phyloP scores from a whole-genome alignment of 75 land plant genomes.

The Pseudotsuga menziesii region DNA sequence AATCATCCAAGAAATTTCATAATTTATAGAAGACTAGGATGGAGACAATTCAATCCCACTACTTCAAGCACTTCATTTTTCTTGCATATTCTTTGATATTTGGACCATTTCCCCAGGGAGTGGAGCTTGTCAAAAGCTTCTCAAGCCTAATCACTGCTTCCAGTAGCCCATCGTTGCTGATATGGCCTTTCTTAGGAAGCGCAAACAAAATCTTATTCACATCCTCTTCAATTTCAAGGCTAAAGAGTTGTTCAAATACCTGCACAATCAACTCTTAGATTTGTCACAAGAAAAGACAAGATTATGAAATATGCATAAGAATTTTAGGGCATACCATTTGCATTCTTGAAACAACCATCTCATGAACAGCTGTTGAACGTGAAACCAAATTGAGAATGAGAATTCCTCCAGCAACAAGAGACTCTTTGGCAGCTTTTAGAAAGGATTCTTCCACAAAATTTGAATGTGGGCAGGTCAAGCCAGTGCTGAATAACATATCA shows the following conservation, averaged over 20 bases:
- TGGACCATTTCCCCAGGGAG: conserved; percentile 41
- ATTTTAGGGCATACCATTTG: conserved; percentile 36
- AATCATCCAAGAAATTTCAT: no score
- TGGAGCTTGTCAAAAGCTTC: conserved; percentile 33
- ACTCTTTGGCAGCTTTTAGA: conserved; percentile 43
- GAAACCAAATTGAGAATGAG: conserved; percentile 81
- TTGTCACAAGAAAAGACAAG: neutral
- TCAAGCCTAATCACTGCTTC: conserved; percentile 34
- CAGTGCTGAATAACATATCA: conserved; percentile 54
- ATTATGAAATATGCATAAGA: neutral
- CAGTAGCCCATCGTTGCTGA: conserved; percentile 24
- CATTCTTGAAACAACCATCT: conserved; percentile 46
- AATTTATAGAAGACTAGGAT: no score
- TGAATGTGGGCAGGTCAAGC: conserved; percentile 88
- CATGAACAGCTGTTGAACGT: conserved; percentile 53
- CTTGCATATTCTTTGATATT: conserved; percentile 26
- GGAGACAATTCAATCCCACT: no score
- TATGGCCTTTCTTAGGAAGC: conserved; percentile 25
- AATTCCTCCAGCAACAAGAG: conserved; percentile 65
- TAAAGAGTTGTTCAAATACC: conserved; percentile 65
- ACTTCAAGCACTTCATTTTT: conserved; percentile 17
- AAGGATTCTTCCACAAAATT: conserved; percentile 80
- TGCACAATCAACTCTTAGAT: conserved; percentile 16
- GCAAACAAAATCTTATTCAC: conserved; percentile 89
- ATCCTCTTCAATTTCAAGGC: conserved; percentile 81